Percentiles rank a stretch among this genome's conserved stretches.
Evolutionary conservation across 805 yeast genomes (phyloP).

Genomic region (Suhomyces xylopsoci): DNA sequence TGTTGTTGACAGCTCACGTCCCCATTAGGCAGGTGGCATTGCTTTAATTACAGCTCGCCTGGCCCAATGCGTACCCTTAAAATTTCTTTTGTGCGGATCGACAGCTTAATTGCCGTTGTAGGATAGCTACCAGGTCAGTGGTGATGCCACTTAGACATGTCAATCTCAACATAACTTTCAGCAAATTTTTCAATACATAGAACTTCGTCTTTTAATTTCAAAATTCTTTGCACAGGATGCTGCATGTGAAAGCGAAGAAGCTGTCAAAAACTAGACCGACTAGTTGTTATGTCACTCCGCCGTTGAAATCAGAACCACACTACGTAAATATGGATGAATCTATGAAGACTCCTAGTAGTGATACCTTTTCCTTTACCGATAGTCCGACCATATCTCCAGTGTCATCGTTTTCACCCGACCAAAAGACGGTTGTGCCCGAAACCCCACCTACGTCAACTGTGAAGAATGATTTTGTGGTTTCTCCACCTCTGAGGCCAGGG

Average conservation of each 20-base stretch:
- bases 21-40: neutral
- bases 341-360: slow-evolving; percentile 3
- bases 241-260: neutral
- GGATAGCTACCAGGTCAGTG: neutral
- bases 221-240: neutral
- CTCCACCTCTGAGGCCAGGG: neutral
- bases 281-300: slow-evolving; percentile 18
- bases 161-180: neutral
- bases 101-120: neutral
- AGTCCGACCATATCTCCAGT: slow-evolving; percentile 3
- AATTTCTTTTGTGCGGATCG: neutral
- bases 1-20: neutral
- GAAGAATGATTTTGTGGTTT: neutral
- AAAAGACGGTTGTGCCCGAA: neutral
- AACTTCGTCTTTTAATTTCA: neutral
- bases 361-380: slow-evolving; percentile 7
- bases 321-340: slow-evolving; percentile 4
- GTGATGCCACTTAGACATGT: neutral
- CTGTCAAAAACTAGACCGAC: slow-evolving; percentile 9
- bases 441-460: neutral
- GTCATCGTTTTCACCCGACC: slow-evolving; percentile 5
- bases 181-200: neutral
- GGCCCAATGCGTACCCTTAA: neutral
- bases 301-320: slow-evolving; percentile 6
- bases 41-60: neutral